phyloP scores from a whole-genome alignment of 2,329 filamentous ascomycete species.

The Stagonosporopsis tanaceti region DNA sequence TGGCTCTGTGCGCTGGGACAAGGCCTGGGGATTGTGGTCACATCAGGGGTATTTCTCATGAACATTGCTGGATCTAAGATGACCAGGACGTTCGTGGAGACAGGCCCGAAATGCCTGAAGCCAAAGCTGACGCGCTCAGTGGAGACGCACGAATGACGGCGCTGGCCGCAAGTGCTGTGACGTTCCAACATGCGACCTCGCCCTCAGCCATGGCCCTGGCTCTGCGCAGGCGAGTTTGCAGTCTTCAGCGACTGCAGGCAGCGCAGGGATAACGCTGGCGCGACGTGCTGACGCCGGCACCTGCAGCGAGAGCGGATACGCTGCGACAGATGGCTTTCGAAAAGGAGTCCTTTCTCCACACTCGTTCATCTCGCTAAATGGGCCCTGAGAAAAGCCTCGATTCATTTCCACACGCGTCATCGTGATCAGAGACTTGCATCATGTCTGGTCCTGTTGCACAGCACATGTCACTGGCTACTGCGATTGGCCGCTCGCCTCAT shows the following conservation, averaged over 20 bases:
- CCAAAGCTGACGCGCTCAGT: slow-evolving; percentile 31
- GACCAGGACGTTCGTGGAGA: slow-evolving; percentile 34
- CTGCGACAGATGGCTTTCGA: slow-evolving; percentile 19
- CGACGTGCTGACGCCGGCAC: slow-evolving; percentile 31
- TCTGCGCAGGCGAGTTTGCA: slow-evolving; percentile 13
- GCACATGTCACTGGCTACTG: slow-evolving; percentile 31
- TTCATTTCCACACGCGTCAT: slow-evolving; percentile 42
- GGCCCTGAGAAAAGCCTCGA: slow-evolving; percentile 29
- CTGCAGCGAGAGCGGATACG: slow-evolving; percentile 43
- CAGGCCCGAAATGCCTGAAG: slow-evolving; percentile 36
- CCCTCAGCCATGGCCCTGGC: slow-evolving; percentile 4
- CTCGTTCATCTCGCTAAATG: slow-evolving; percentile 49
- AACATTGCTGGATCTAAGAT: slow-evolving; percentile 34
- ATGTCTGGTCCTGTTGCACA: slow-evolving; percentile 32
- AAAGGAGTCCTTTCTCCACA: slow-evolving; percentile 47
- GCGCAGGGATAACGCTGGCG: slow-evolving; percentile 35
- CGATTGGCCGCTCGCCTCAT: slow-evolving; percentile 24
- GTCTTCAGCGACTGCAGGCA: slow-evolving; percentile 3
- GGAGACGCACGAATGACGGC: slow-evolving; percentile 20
- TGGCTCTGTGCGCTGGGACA: slow-evolving; percentile 42
- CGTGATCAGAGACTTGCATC: slow-evolving; percentile 24
- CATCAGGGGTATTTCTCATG: slow-evolving; percentile 30
- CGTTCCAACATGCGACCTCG: slow-evolving; percentile 14
- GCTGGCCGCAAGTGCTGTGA: slow-evolving; percentile 2
- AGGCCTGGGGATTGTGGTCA: slow-evolving; percentile 37